These are phyloP conservation scores for Fusarium luffae DNA, from an alignment of 2,329 filamentous ascomycete genomes.

Conservation along the genomic window DNA sequence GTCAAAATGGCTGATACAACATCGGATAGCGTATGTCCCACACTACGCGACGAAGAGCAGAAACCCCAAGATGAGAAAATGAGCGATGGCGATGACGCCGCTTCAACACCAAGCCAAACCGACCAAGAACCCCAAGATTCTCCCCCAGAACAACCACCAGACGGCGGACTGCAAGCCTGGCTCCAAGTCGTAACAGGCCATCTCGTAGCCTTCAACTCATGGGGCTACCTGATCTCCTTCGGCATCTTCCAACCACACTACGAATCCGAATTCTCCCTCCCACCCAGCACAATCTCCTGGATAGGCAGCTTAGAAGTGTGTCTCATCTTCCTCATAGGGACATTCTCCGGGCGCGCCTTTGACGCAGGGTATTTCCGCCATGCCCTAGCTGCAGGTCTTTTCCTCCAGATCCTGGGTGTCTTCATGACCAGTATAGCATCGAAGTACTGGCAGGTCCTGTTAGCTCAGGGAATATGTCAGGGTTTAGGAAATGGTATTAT, in stretches of 20 bases:
- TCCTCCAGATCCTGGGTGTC: slow-evolving; percentile 59
- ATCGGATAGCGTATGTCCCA: slow-evolving; percentile 23
- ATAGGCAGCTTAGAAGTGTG: slow-evolving; percentile 61
- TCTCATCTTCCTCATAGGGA: slow-evolving; percentile 54
- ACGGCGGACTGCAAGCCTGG: slow-evolving; percentile 54
- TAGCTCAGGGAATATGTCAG: slow-evolving; percentile 66
- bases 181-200: slow-evolving; percentile 53
- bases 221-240: slow-evolving; percentile 55
- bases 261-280: slow-evolving; percentile 45
- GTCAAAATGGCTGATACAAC: background rate
- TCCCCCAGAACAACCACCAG: slow-evolving; percentile 43
- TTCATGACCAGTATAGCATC: slow-evolving; percentile 58
- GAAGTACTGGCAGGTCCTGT: slow-evolving; percentile 60
- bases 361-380: slow-evolving; percentile 56
- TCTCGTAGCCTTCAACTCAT: slow-evolving; percentile 53
- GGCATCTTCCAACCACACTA: slow-evolving; percentile 56
- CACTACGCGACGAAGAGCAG: slow-evolving; percentile 3
- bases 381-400: slow-evolving; percentile 49
- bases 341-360: slow-evolving; percentile 55
- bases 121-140: too few species aligned
- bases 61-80: slow-evolving; percentile 11
- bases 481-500: slow-evolving; percentile 66
- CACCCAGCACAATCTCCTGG: slow-evolving; percentile 58
- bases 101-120: slow-evolving; percentile 5
- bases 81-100: slow-evolving; percentile 1